Evolutionary conservation across 129 eudicot genomes (phyloP).

Genomic region (Flaveria robusta): DNA sequence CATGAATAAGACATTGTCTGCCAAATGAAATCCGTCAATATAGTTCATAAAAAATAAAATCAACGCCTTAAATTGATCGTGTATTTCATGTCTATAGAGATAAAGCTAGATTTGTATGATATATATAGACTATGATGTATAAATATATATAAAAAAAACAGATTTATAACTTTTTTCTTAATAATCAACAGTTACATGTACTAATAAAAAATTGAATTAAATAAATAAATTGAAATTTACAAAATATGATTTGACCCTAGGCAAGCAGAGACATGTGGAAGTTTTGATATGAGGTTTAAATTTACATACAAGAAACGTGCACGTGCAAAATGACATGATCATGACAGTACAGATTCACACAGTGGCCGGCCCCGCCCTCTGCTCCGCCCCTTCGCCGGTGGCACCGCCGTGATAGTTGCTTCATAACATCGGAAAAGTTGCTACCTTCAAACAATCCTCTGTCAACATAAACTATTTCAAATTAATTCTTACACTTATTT

Average conservation of each 20-base stretch:
- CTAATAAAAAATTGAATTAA: background rate
- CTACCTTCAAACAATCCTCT: slow-evolving; percentile 14
- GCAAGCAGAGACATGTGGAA: slow-evolving; percentile 24
- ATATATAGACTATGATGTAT: too few relatives aligned
- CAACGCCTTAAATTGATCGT: too few relatives aligned
- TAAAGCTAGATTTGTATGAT: too few relatives aligned
- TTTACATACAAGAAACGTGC: slow-evolving; percentile 31
- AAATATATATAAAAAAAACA: too few relatives aligned
- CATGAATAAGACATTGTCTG: too few relatives aligned
- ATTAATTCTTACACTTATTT: background rate
- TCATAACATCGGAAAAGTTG: slow-evolving; percentile 12
- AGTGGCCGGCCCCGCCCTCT: slow-evolving; percentile 30
- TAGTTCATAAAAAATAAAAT: too few relatives aligned
- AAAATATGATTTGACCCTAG: slow-evolving; percentile 15
- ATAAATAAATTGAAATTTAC: background rate
- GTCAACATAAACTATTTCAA: background rate
- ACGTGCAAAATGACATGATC: slow-evolving; percentile 30
- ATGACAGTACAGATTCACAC: slow-evolving; percentile 22
- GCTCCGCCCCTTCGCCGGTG: slow-evolving; percentile 29
- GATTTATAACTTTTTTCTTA: too few relatives aligned
- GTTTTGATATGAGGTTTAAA: slow-evolving; percentile 17
- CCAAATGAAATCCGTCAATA: too few relatives aligned
- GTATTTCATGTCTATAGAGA: too few relatives aligned
- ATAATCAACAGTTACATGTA: background rate
- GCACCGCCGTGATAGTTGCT: slow-evolving; percentile 29